phyloP scores from a whole-genome alignment of 495 filamentous ascomycete genomes.

The Xylaria curta region DNA sequence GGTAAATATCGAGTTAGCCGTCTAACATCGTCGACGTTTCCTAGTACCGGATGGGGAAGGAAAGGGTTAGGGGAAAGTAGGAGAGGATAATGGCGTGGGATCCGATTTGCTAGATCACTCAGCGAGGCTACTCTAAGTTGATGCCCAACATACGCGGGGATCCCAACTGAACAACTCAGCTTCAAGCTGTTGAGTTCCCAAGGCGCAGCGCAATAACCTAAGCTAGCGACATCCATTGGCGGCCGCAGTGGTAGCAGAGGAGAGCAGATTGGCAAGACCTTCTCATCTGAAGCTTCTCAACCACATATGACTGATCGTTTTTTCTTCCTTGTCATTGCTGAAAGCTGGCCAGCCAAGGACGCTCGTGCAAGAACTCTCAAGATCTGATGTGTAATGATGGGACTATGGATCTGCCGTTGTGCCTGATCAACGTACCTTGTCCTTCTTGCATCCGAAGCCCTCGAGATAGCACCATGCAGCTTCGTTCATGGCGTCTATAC shows the following conservation, averaged over 20 bases:
- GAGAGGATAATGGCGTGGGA: constrained; percentile 27
- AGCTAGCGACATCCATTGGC: constrained; percentile 11
- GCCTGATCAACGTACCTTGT: constrained; percentile 77
- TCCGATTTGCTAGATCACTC: constrained; percentile 26
- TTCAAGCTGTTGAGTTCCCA: constrained; percentile 37
- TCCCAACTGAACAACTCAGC: constrained; percentile 25
- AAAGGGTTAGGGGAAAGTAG: constrained; percentile 19
- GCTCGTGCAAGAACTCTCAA: constrained; percentile 9
- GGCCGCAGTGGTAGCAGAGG: constrained; percentile 1
- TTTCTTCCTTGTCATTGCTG: constrained; percentile 25
- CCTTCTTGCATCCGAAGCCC: constrained; percentile 93
- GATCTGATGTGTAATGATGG: constrained; percentile 39
- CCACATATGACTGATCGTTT: constrained; percentile 29
- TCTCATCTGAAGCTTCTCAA: constrained; percentile 41
- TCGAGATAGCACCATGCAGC: constrained; percentile 95
- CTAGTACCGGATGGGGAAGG: constrained; percentile 3
- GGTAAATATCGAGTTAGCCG: constrained; percentile 45
- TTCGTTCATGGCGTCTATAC: constrained; percentile 92
- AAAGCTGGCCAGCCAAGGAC: constrained; percentile 22
- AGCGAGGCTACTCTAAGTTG: constrained; percentile 25
- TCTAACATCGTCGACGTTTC: constrained; percentile 31
- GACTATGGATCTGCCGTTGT: constrained; percentile 27
- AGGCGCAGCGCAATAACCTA: constrained; percentile 16
- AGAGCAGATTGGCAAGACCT: neutral
- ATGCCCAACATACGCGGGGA: constrained; percentile 27